Evolutionary conservation across 2,329 filamentous ascomycete species (phyloP).

Genomic region (Hymenoscyphus fructigenus): DNA sequence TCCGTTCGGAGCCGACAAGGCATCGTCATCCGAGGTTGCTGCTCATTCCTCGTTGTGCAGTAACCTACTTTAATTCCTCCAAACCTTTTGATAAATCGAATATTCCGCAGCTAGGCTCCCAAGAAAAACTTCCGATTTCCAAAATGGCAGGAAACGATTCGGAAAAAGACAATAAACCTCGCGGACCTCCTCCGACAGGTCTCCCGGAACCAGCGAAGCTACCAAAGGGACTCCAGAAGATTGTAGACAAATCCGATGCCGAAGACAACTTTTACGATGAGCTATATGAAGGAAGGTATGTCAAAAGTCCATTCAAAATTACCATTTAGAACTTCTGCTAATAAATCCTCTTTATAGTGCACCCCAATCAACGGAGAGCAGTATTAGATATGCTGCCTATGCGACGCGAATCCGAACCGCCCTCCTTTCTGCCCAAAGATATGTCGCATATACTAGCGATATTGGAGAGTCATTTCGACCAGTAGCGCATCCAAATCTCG

Average conservation of each 20-base stretch:
- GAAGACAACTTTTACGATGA: constrained; percentile 77
- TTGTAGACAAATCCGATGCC: constrained; percentile 56
- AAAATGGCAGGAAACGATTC: constrained; percentile 33
- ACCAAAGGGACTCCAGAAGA: constrained; percentile 54
- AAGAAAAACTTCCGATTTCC: not conserved
- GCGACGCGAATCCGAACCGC: constrained; percentile 82
- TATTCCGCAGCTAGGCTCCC: not conserved
- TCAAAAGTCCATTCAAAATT: constrained; percentile 38
- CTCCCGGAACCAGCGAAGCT: constrained; percentile 44
- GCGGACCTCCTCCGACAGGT: constrained; percentile 28
- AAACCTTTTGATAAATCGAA: not conserved
- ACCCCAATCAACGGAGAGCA: constrained; percentile 79
- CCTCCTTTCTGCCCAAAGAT: constrained; percentile 85
- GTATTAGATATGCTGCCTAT: constrained; percentile 90
- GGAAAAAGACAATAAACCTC: constrained; percentile 23
- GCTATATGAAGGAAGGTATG: constrained; percentile 72
- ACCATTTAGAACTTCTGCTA: constrained; percentile 11
- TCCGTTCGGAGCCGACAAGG: constrained; percentile 4
- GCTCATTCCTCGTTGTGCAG: not conserved
- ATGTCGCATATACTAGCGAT: constrained; percentile 95
- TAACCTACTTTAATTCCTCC: not conserved
- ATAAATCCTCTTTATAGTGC: constrained; percentile 46
- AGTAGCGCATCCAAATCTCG: constrained; percentile 79
- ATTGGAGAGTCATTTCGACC: constrained; percentile 96
- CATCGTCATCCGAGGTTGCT: not conserved